A percentile compares a stretch with the other conserved stretches of the same genome.
Evolutionary conservation across 495 filamentous ascomycete genomes (phyloP).

Genomic region (Daldinia vernicosa): DNA sequence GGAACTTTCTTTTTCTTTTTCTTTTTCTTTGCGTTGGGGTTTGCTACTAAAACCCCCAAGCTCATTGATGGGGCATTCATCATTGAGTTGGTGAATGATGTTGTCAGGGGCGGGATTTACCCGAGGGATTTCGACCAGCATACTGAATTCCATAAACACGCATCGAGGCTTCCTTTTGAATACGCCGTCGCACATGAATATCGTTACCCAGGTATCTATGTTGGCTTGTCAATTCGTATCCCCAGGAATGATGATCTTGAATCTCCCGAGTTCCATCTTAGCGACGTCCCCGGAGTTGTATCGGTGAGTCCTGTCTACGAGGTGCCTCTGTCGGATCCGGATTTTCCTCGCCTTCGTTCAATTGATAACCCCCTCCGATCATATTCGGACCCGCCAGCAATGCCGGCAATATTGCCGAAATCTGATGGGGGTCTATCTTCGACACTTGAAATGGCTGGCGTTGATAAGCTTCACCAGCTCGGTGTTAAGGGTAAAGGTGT

Average conservation of each 20-base stretch:
- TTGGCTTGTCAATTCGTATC: constrained; percentile 39
- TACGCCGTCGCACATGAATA: constrained; percentile 39
- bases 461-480: constrained; percentile 45
- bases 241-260: constrained; percentile 6
- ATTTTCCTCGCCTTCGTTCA: background rate
- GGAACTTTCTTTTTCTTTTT: background rate
- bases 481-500: constrained; percentile 49
- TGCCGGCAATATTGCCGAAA: constrained; percentile 23
- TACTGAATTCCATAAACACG: constrained; percentile 31
- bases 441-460: constrained; percentile 39
- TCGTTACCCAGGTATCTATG: constrained; percentile 26
- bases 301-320: constrained; percentile 34
- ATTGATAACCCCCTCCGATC: constrained; percentile 11
- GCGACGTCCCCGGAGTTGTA: constrained; percentile 25
- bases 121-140: constrained; percentile 11
- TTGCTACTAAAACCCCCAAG: constrained; percentile 9
- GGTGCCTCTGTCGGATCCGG: constrained; percentile 17
- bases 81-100: constrained; percentile 19
- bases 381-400: constrained; percentile 21
- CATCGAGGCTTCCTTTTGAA: constrained; percentile 21
- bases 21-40: background rate
- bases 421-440: constrained; percentile 15
- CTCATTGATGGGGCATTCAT: constrained; percentile 19
- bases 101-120: background rate
- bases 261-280: constrained; percentile 10